Base-by-base conservation (phyloP, 805 yeast species). In the Cyberlindnera nakhonratchasimensis region DNA sequence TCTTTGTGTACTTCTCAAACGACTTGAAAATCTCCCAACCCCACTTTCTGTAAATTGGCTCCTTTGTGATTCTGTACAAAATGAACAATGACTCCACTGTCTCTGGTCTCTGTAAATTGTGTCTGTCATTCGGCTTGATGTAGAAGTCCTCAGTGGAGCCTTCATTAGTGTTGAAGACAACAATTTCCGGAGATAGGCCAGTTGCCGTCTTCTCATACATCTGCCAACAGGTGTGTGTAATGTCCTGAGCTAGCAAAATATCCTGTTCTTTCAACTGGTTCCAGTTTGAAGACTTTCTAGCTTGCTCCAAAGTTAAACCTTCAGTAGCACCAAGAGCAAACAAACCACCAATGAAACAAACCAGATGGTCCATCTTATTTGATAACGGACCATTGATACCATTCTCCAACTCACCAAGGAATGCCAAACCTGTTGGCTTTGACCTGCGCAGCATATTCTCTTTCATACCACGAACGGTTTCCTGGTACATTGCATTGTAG, bases 31-130 rank as follows among this genome's bases (percentile, higher is more conserved):
- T 86, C 57, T 85, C 86, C 74, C 83, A 85, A 9, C 96, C 96
- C 89, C 95, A 88, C 57, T 80, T 74, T 54, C 96, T 76, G 62
- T 87, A 89, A 55, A 82, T 82, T 26, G 75, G 77, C 57, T 89
- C 93, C 21, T 82, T 81, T 1, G 96, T 86, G 51, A 88, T 69
- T 52, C 89, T 78, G 66, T 81, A 90, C 49, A 90, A 66, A 51
- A 84, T 75, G 69, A 82, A 90, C 32, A 90, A 68, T 2, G 95
- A 82, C 64, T 90, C 97, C 2, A 89, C 95, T 2, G 96, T 87
- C 62, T 90, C 97, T 1, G 96, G 96, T 52, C 96, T 74, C 66
- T 89, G 97, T 48, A 90, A 67, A 62, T 88, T 88, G 62, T 90
- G 96, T 39, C 71, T 74, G 61, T 90, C 97, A 13, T 65, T 60